Conservation (phyloP, 495 filamentous ascomycete genomes). For the Chaetomidium leptoderma region DNA sequence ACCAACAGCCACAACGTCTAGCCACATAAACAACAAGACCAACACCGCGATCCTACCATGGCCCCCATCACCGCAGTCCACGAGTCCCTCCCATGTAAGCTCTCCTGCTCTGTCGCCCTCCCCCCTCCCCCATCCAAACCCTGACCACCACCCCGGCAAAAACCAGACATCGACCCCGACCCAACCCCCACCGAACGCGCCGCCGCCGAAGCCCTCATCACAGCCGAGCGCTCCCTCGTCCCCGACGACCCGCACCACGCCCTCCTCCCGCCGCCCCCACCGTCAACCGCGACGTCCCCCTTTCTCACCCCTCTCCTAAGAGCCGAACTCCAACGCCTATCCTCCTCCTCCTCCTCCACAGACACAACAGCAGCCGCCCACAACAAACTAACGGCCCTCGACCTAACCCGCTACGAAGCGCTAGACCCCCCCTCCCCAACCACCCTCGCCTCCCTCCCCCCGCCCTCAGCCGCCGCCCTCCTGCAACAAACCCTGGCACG, state of each 20-base stretch:
- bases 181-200: conserved; percentile 57
- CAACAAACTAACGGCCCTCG: conserved; percentile 58
- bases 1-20: neutral
- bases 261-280: conserved; percentile 37
- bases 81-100: conserved; percentile 82
- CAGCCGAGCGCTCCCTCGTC: conserved; percentile 54
- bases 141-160: conserved; percentile 20
- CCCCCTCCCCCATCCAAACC: conserved; percentile 11
- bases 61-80: conserved; percentile 66
- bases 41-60: conserved; percentile 41
- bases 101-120: too few relatives aligned
- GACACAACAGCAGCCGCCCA: too few relatives aligned
- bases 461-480: neutral
- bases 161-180: conserved; percentile 64
- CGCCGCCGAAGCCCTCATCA: conserved; percentile 60
- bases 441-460: conserved; percentile 15
- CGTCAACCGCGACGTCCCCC: conserved; percentile 6
- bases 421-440: conserved; percentile 26
- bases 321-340: conserved; percentile 51
- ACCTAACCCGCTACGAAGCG: conserved; percentile 78
- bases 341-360: conserved; percentile 13
- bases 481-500: conserved; percentile 28
- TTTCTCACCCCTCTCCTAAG: conserved; percentile 59
- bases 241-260: conserved; percentile 38
- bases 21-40: neutral